Percentiles rank a stretch among this genome's conserved stretches.
Conservation (phyloP, 2,329 filamentous ascomycete genomes). For the Apiospora hydei region DNA sequence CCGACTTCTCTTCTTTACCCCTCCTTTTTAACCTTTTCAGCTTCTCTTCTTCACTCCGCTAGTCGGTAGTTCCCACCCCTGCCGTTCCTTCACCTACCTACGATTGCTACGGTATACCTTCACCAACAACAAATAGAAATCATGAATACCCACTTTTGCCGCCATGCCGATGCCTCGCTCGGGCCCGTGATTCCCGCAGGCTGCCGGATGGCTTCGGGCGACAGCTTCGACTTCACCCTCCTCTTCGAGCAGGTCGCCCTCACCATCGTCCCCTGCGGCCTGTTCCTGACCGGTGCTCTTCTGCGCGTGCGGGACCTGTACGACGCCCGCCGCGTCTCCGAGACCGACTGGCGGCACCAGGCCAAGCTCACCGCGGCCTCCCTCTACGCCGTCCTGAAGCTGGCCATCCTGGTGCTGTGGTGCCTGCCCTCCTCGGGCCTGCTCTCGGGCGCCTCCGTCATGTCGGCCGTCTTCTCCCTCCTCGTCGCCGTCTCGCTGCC, state of each 20-base stretch:
- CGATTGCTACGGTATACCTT: background rate
- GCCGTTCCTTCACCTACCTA: background rate
- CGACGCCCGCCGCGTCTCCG: background rate
- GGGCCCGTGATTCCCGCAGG: slow-evolving; percentile 16
- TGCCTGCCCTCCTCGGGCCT: background rate
- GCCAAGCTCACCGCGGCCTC: background rate
- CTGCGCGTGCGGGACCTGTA: background rate
- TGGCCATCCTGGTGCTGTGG: background rate
- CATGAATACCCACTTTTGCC: slow-evolving; percentile 14
- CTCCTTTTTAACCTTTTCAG: background rate
- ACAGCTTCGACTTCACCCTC: slow-evolving; percentile 12
- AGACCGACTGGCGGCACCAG: slow-evolving; percentile 8
- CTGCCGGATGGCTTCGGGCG: slow-evolving; percentile 18
- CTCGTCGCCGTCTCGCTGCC: slow-evolving; percentile 1
- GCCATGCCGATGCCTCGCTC: slow-evolving; percentile 9
- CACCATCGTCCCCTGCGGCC: background rate
- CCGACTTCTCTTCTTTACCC: background rate
- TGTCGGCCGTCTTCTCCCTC: background rate
- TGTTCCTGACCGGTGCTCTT: background rate
- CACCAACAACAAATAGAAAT: background rate
- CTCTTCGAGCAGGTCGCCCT: slow-evolving; percentile 6
- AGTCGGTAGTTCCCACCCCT: background rate
- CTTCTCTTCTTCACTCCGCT: background rate
- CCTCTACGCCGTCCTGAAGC: background rate
- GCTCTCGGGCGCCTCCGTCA: background rate